phyloP scores from a whole-genome alignment of 108 stramenopile genomes.

The Skeletonema menzelii region DNA sequence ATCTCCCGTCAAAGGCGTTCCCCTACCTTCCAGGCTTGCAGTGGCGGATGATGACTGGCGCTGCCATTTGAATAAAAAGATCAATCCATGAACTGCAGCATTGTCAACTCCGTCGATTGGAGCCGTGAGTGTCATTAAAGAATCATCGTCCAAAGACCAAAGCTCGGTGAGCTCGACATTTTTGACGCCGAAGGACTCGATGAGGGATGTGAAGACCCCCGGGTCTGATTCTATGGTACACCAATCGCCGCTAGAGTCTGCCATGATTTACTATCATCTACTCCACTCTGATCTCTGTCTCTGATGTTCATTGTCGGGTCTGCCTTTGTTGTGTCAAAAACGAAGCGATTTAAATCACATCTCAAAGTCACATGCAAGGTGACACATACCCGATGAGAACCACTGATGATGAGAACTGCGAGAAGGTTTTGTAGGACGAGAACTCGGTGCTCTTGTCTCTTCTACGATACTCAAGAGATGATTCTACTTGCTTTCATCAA shows the following conservation, averaged over 20 bases:
- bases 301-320: too few relatives aligned
- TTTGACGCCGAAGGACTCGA: constrained; percentile 82
- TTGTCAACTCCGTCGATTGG: constrained; percentile 36
- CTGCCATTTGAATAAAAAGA: constrained; percentile 94
- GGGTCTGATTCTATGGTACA: constrained; percentile 78
- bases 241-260: constrained; percentile 48
- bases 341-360: too few relatives aligned
- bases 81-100: constrained; percentile 79
- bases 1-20: constrained; percentile 36
- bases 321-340: too few relatives aligned
- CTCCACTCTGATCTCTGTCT: neutral
- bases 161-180: constrained; percentile 81
- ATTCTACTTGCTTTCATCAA: neutral
- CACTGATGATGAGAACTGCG: too few relatives aligned
- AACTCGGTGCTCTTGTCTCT: too few relatives aligned
- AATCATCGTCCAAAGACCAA: constrained; percentile 80
- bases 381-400: too few relatives aligned
- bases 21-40: neutral
- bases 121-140: constrained; percentile 30
- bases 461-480: too few relatives aligned
- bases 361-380: too few relatives aligned
- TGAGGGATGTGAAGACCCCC: constrained; percentile 89
- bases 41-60: constrained; percentile 13
- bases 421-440: too few relatives aligned
- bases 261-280: constrained; percentile 5